These are phyloP conservation scores for Fusarium algeriense DNA, from an alignment of 2,329 filamentous ascomycete genomes.

Conservation along the genomic window DNA sequence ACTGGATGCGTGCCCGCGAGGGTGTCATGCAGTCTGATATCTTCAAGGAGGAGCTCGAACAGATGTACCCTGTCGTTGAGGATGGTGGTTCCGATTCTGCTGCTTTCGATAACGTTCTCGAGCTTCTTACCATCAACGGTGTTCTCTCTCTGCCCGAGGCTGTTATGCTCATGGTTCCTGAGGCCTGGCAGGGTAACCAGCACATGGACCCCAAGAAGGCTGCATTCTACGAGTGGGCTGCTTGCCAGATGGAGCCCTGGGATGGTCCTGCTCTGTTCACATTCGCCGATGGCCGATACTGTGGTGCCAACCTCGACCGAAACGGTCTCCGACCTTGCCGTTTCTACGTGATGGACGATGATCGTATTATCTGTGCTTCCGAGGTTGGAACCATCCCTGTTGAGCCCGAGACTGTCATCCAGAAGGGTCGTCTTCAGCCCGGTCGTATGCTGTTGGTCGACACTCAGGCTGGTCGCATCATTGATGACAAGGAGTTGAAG, in stretches of 20 bases:
- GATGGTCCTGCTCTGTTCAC: conserved; percentile 97
- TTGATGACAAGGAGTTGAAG: conserved; percentile 94
- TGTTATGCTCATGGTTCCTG: conserved; percentile 98
- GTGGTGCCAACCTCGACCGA: conserved; percentile 94
- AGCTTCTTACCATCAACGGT: conserved; percentile 93
- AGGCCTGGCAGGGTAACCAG: conserved; percentile 96
- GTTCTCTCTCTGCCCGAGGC: conserved; percentile 95
- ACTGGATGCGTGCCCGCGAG: conserved; percentile 98
- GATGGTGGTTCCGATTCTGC: conserved; percentile 97
- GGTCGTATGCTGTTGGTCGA: conserved; percentile 97
- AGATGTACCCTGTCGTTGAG: conserved; percentile 93
- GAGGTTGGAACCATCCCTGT: conserved; percentile 95
- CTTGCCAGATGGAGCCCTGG: conserved; percentile 99
- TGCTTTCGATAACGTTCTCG: conserved; percentile 96
- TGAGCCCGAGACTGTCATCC: conserved; percentile 88
- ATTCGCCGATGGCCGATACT: conserved; percentile 96
- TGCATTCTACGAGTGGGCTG: conserved; percentile 98
- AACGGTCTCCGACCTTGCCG: conserved; percentile 95
- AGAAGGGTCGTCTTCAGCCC: conserved; percentile 93
- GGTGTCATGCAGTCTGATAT: conserved; percentile 93
- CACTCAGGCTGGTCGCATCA: conserved; percentile 88
- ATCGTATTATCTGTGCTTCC: conserved; percentile 96
- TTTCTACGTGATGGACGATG: conserved; percentile 97
- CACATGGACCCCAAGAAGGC: conserved; percentile 95
- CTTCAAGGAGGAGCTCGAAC: conserved; percentile 92